Evolutionary conservation across 106 monocot species (phyloP), one percentile per base, ranked within the genome.

Genomic region (Iris macrosiphon): DNA sequence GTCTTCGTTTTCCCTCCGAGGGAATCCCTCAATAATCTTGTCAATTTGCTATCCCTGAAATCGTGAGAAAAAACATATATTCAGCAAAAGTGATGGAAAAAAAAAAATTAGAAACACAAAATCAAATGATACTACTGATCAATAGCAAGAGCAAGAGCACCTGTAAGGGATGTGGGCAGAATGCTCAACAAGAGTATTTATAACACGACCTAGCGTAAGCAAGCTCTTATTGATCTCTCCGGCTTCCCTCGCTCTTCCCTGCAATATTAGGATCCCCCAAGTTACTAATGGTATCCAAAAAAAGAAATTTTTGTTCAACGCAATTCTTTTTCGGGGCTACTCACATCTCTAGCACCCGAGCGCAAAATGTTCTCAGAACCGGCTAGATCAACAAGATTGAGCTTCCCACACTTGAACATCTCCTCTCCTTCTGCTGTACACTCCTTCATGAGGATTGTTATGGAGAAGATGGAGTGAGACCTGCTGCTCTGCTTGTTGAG

Each of bases 381-480:
- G 55, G 82, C 82, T 64, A 82, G 82, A 68, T 82, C 82, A 58
- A 82, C 82, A 51, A 77, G 77, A 77, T 82, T 82, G 25, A 82
- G 76, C 63, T 77, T 82, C 61, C 82, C 82, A 28, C 76, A 76
- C 63, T 76, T 77, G 22, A 82, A 73, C 76, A 82, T 69, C 56
- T 82, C 82, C 57, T 82, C 82, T 11, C 82, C 82, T 41, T 82
- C 82, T 4, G 52, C 76, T 15, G 82, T 82, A 54, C 54, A 76
- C 60, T 82, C 81, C 55, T 82, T 82, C 7, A 82, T 76, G 40
- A 76, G 82, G 55, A 82, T 76, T 40, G 82, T 82, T 37, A 82
- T 82, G 0, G 82, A 76, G 65, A 82, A 82, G 11, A 82, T 82
- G 31, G 62, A 49, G 32, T 62, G 62, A n/a, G 62, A 62, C 18